Base-by-base conservation (phyloP, 345 rosid species). In the Citrus glauca region DNA sequence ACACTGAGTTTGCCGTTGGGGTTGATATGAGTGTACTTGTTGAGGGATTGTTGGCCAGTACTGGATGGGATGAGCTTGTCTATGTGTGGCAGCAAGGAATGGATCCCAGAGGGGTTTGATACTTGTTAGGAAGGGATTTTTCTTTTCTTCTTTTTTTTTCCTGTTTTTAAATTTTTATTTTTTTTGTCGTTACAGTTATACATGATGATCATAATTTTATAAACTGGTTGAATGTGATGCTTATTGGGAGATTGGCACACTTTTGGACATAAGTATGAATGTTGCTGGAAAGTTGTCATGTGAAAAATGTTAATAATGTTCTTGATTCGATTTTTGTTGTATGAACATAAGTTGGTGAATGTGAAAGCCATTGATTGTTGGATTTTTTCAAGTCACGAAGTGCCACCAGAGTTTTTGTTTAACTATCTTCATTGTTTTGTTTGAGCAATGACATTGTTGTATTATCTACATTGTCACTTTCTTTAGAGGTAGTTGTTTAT, bases 41-140 rank as follows among this genome's bases (percentile, higher is more conserved):
- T 24, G 97, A 96, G 71, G 98, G 98, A 22, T 79, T 94, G 22
- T 77, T 94, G 82, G 98, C 97, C 5, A 96, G 98, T 57, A 90
- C 99, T 0, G 98, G 98, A 20, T 96, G 98, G 99, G 99, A 96
- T 24, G 98, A 91, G 85, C 75, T 92, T 69, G 98, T 96, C 53
- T 94, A 89, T 10, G 90, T 94, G 71, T 94, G 98, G 98, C 99
- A 91, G 81, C 94, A 94, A 27, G 97, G 99, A 76, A 94, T 89
- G 80, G 98, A 92, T 70, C 98, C 98, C 0, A 88, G 93, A 87
- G 95, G 92, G 1, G 83, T 85, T 83, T 95, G 62, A 75, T 64
- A 11, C 20, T 13, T 45, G 50, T 45, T 11, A 42, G 50, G 50
- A 85, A 59, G 84, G 64, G 70, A 72, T 67, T 35, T 76, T 55